Base-by-base conservation (phyloP, 345 rosid genomes). In the Passiflora organensis region DNA sequence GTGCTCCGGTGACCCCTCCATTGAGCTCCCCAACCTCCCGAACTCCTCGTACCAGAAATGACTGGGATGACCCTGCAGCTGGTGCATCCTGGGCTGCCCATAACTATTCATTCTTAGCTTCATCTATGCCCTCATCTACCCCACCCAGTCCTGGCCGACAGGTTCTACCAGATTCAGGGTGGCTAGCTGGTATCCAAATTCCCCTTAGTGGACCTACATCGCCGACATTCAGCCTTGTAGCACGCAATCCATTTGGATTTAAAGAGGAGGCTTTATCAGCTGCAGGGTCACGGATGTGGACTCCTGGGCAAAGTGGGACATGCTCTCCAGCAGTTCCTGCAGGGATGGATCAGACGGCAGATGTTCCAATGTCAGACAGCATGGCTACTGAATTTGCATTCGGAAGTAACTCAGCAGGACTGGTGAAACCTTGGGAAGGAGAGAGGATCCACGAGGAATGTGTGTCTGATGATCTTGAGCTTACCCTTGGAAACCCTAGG, bases 1-100 rank as follows among this genome's bases (percentile, higher is more conserved):
- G 99, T 72, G 99, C 99, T 67, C 99, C 99, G 2, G 99, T 94
- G 41, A 94, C 99, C 8, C 99, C 99, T 62, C 96, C 96, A 51
- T 60, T 89, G 77, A 89, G 96, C 77, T 94, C 99, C 45, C 99
- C 99, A 28, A 80, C 90, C 21, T 82, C 80, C 16, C 89, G 91
- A 59, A 79, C 88, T 24, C 96, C 96, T 0, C 79, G 91, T 32
- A 63, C 67, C 8, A 86, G 66, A 67, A 46, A 78, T 39, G 78
- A 80, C 55, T 86, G 84, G 88, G 87, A 81, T 36, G 86, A 85
- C 36, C 78, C 81, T 64, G 75, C 84, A 64, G 74, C 63, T 0
- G 75, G 55, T 37, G 73, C 75, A 14, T 68, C 77, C 47, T 79
- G 85, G 83, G 56, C 42, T n/a, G 80, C 67, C 13, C 82, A 79